phyloP scores from a whole-genome alignment of 306 rosid genomes.

The Benincasa hispida region DNA sequence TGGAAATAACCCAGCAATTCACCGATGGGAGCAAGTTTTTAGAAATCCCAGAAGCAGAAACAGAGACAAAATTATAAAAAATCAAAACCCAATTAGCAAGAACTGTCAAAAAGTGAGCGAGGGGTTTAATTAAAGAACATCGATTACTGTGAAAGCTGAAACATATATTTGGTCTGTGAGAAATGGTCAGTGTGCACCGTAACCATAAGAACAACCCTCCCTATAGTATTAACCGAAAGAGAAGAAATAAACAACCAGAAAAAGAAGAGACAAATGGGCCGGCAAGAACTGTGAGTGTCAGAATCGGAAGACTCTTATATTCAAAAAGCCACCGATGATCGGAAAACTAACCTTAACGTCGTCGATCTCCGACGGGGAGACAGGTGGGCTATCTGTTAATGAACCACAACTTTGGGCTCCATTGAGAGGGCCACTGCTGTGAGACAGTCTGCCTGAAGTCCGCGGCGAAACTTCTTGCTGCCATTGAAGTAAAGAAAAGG shows the following conservation, averaged over 20 bases:
- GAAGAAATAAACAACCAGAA: not conserved
- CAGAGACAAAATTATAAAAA: not conserved
- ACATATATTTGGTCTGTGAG: constrained; percentile 4
- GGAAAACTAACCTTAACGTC: constrained; percentile 57
- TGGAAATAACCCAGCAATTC: not conserved
- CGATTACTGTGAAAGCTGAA: constrained; percentile 68
- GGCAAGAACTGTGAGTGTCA: constrained; percentile 2
- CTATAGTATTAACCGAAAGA: not conserved
- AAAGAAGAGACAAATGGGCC: constrained; percentile 2
- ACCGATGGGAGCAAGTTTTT: not conserved
- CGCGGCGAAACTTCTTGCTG: constrained; percentile 87
- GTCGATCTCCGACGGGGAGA: constrained; percentile 81
- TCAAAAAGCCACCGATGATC: not conserved
- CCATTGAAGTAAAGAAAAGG: not conserved
- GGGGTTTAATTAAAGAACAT: constrained; percentile 22
- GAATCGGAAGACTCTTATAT: not conserved
- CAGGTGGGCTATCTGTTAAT: constrained; percentile 82
- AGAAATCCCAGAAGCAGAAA: not conserved
- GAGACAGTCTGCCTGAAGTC: constrained; percentile 88
- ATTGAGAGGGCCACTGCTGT: constrained; percentile 95
- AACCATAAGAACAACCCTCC: not conserved
- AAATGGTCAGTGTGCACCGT: constrained; percentile 17
- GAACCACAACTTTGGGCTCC: constrained; percentile 73
- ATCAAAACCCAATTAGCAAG: not conserved
- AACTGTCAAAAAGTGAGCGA: not conserved